Percentiles rank a stretch among this genome's conserved stretches.
These are phyloP conservation scores for Populus nigra DNA, from an alignment of 345 rosid genomes.

Conservation along the genomic window DNA sequence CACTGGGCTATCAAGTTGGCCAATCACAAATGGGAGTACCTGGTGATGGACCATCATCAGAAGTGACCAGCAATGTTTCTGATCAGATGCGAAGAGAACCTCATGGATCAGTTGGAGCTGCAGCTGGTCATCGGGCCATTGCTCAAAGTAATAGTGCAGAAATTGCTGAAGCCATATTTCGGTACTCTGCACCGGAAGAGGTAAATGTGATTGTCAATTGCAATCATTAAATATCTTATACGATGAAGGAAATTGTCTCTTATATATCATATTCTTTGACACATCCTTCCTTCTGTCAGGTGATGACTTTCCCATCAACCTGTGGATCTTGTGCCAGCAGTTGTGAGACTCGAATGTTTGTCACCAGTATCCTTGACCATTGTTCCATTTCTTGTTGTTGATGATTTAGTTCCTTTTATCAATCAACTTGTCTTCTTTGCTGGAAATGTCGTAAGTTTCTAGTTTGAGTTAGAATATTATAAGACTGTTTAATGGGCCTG, in stretches of 20 bases:
- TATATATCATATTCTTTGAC: not conserved
- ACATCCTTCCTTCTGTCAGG: conserved; percentile 29
- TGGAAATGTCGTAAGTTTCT: too few relatives aligned
- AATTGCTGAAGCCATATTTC: conserved; percentile 69
- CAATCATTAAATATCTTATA: not conserved
- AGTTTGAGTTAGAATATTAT: not conserved
- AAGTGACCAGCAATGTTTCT: conserved; percentile 26
- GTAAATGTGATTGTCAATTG: conserved; percentile 29
- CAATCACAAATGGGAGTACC: conserved; percentile 46
- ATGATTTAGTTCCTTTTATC: not conserved
- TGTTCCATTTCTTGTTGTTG: not conserved
- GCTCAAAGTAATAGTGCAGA: conserved; percentile 83
- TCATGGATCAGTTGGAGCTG: conserved; percentile 85
- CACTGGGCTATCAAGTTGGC: conserved; percentile 65
- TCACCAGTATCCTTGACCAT: conserved; percentile 54
- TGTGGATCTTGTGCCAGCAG: conserved; percentile 48
- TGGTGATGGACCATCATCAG: conserved; percentile 32
- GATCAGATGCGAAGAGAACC: conserved; percentile 38
- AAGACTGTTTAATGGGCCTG: too few relatives aligned
- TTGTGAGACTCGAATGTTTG: conserved; percentile 61
- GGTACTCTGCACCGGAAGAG: conserved; percentile 90
- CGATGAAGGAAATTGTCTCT: not conserved
- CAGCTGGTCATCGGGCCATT: conserved; percentile 78
- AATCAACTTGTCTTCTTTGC: not conserved
- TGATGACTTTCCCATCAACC: conserved; percentile 62